Evolutionary conservation across 2,329 filamentous ascomycete species (phyloP).

Genomic region (Aureobasidium sp.): DNA sequence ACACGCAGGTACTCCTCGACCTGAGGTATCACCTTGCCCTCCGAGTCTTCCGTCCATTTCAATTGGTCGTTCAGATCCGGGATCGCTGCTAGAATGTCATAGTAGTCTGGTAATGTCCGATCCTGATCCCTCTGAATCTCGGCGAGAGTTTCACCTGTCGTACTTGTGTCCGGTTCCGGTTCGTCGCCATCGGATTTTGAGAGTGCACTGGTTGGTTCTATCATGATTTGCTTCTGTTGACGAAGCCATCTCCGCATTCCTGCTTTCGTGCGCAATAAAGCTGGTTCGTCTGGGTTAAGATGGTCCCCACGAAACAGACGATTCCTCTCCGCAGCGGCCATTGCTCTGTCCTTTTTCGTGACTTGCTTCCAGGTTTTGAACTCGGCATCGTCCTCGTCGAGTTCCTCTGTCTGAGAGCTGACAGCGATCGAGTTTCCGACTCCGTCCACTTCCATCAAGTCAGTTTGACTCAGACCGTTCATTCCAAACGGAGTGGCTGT

Average conservation of each 20-base stretch:
- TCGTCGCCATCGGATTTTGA: conserved; percentile 36
- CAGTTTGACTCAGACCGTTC: conserved; percentile 69
- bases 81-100: conserved; percentile 76
- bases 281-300: conserved; percentile 80
- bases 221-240: conserved; percentile 51
- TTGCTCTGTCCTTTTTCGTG: conserved; percentile 89
- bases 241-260: conserved; percentile 85
- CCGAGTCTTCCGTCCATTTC: conserved; percentile 80
- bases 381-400: conserved; percentile 77
- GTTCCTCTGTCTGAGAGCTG: conserved; percentile 61
- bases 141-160: conserved; percentile 66
- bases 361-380: conserved; percentile 99
- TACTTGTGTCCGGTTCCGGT: conserved; percentile 39
- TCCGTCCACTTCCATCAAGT: conserved; percentile 81
- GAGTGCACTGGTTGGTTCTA: conserved; percentile 42
- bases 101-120: conserved; percentile 84
- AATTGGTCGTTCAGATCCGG: conserved; percentile 73
- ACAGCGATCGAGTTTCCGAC: conserved; percentile 56
- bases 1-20: conserved; percentile 76
- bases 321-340: conserved; percentile 76
- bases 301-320: conserved; percentile 78
- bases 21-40: conserved; percentile 82
- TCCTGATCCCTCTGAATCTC: conserved; percentile 89
- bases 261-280: conserved; percentile 72
- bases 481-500: conserved; percentile 67